Evolutionary conservation across 1,284 basidiomycete species (phyloP).

Genomic region (Entoloma clypeatum): DNA sequence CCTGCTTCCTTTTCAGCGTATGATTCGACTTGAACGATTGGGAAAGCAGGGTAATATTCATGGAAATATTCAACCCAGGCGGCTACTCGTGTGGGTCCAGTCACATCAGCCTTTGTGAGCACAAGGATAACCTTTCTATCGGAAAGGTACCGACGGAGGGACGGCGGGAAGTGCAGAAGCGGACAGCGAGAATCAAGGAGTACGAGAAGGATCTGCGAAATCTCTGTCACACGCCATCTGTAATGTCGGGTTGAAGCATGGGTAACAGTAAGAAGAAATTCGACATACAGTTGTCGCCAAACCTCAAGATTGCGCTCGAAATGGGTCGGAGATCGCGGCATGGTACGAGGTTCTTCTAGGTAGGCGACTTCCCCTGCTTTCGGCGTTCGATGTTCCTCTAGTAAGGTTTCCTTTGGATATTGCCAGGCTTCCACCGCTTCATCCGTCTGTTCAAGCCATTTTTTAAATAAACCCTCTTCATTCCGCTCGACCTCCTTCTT

Average conservation of each 20-base stretch:
- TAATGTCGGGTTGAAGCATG: slow-evolving; percentile 9
- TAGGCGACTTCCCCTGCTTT: slow-evolving; percentile 14
- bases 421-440: slow-evolving; percentile 53
- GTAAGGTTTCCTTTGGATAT: slow-evolving; percentile 21
- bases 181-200: slow-evolving; percentile 88
- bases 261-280: slow-evolving; percentile 5
- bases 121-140: slow-evolving; percentile 69
- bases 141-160: slow-evolving; percentile 49
- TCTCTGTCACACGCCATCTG: slow-evolving; percentile 86
- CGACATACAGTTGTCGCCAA: slow-evolving; percentile 81
- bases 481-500: slow-evolving; percentile 86
- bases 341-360: slow-evolving; percentile 24
- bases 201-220: slow-evolving; percentile 80
- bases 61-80: slow-evolving; percentile 71
- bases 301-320: slow-evolving; percentile 91
- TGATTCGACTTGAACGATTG: slow-evolving; percentile 71
- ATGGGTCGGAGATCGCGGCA: slow-evolving; percentile 67
- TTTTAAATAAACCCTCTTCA: slow-evolving; percentile 74
- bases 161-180: slow-evolving; percentile 60
- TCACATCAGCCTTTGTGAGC: slow-evolving; percentile 81
- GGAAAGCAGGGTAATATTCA: slow-evolving; percentile 48
- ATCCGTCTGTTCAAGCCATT: slow-evolving; percentile 70
- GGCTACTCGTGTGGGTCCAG: slow-evolving; percentile 51
- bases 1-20: slow-evolving; percentile 52
- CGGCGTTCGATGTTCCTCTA: slow-evolving; percentile 16